Base-by-base conservation (phyloP, 2,329 filamentous ascomycete species). In the Colletotrichum sp. region DNA sequence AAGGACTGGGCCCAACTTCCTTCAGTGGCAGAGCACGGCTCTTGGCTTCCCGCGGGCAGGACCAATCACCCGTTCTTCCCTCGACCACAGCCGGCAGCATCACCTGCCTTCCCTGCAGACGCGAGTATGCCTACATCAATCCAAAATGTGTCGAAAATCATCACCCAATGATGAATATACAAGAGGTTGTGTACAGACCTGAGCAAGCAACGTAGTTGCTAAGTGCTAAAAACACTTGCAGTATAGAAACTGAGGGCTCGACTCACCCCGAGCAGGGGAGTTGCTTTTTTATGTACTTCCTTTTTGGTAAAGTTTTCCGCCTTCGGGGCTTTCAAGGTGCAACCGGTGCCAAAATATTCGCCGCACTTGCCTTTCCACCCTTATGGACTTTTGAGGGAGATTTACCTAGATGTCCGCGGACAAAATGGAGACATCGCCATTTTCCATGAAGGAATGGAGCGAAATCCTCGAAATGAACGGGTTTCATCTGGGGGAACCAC, bases 331-430 rank as follows among this genome's bases (percentile, higher is more conserved):
- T 13, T 61, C 59, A 61, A 61, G 59, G 59, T 61, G 4, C 28
- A n/a, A 32, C 6, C 28, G n/a, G 59, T n/a, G 30, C 19, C 19
- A 61, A 61, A 22, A 12, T 22, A 5, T 34, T 34, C 28, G 59
- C 28, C 2, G 2, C 19, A 34, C 25, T 22, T 57, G 52, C 11
- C 0, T 27, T 0, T 32, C 15, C 19, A n/a, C 30, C 16, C 6
- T 0, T 5, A 5, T 34, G 27, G 27, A 8, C 28, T 34, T 22
- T 1, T 9, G 59, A 30, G 11, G 5, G 5, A 61, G 7, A 30
- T 4, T 61, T 22, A 3, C 16, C 4, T 8, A 61, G 28, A n/a
- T 32, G 4, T 3, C 6, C 5, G 16, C 16, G 15, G 11, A 8
- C 19, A 22, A 15, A 61, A 60, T 13, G 57, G 16, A 8, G 13